Evolutionary conservation across 306 rosid genomes (phyloP), one percentile per base, ranked within the genome.

Genomic region (Cucurbita argyrosperma): DNA sequence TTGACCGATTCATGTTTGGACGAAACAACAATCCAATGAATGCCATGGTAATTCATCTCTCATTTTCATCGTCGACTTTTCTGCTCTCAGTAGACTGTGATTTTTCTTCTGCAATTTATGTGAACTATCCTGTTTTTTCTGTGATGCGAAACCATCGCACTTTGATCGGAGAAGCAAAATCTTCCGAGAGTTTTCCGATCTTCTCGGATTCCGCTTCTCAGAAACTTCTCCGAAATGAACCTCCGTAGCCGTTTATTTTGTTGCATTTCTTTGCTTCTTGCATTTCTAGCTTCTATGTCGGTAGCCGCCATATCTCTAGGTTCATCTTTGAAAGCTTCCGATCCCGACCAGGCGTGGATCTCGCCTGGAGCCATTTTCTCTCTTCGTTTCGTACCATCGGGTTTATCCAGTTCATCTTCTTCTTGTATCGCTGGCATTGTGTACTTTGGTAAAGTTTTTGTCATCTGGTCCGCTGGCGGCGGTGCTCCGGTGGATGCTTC

Each of bases 381-480:
- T 21, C 68, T 91, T 4, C 65, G 84, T 23, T 87, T 91, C 69
- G 2, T 89, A 42, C 80, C 87, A 67, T 51, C 89, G 21, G 8
- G 0, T 7, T 13, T 13, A 5, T 61, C 68, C 12, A 13, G 21
- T 38, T 74, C 89, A 30, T 79, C 86, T 8, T 55, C 92, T 71
- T 87, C 80, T 80, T 23, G 1, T 23, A 35, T 65, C 59, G 88
- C 89, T 38, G 84, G 88, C 81, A 76, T 91, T 35, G 23, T 38
- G 35, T 87, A n/a, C 85, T 21, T 84, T 54, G 89, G 88, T 50
- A 86, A 82, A 10, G 7, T 57, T 18, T 89, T 90, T 26, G 40
- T 38, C 26, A 39, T 86, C 51, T 91, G 97, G 97, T 84, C 96
- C 5, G 87, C 88, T 21, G 84, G 81, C 6, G 10, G 72, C 7